Percentiles rank a stretch among this genome's conserved stretches.
Evolutionary conservation across 2,329 filamentous ascomycete genomes (phyloP).

Genomic region (Hypoxylon sp.): DNA sequence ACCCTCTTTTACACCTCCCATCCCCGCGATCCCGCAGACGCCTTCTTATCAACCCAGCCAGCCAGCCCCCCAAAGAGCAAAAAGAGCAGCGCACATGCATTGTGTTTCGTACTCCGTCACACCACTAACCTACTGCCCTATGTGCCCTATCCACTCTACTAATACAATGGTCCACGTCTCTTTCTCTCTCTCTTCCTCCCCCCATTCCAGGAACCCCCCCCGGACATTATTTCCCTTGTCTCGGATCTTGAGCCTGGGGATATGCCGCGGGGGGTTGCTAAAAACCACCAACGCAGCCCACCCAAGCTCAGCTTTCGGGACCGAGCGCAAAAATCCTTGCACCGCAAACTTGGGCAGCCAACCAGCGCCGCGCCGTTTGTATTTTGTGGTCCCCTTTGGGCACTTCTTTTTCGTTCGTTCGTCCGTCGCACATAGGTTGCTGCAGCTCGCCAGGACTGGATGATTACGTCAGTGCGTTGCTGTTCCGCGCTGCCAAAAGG

Average conservation of each 20-base stretch:
- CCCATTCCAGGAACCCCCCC: neutral
- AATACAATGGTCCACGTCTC: too few species aligned
- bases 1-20: constrained; percentile 6
- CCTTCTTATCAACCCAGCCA: neutral
- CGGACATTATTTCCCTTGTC: constrained; percentile 12
- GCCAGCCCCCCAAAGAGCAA: neutral
- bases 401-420: constrained; percentile 1
- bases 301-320: constrained; percentile 26
- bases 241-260: constrained; percentile 39
- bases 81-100: neutral
- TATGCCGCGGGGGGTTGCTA: constrained; percentile 9
- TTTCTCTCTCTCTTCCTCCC: too few species aligned
- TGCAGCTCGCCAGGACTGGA: constrained; percentile 1
- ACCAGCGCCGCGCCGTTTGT: constrained; percentile 14
- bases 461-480: constrained; percentile 22
- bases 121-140: neutral
- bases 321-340: constrained; percentile 21
- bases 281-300: neutral
- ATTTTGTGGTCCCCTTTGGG: neutral
- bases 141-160: neutral
- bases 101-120: constrained; percentile 6
- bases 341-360: constrained; percentile 12
- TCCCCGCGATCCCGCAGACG: neutral
- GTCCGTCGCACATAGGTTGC: neutral
- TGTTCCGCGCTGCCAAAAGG: neutral